phyloP scores from a whole-genome alignment of 2,329 filamentous ascomycete species.

The Lachnellula cervina region DNA sequence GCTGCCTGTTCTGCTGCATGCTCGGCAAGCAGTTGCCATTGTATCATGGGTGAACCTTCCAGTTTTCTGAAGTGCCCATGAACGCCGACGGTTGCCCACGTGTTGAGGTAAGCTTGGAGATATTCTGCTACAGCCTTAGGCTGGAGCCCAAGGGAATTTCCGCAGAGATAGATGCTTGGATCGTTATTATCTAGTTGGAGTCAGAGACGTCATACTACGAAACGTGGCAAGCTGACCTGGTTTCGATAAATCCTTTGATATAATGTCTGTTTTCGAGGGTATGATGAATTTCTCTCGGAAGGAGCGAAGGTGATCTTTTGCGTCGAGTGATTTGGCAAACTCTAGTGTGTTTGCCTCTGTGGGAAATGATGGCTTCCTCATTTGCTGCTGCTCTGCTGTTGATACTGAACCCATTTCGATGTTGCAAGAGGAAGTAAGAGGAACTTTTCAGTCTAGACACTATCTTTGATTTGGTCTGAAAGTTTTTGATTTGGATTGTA shows the following conservation, averaged over 20 bases:
- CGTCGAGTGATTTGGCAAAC: slow-evolving; percentile 52
- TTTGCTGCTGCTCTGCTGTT: slow-evolving; percentile 11
- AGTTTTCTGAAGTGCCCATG: slow-evolving; percentile 74
- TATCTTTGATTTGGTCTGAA: neutral
- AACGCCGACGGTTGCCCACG: slow-evolving; percentile 81
- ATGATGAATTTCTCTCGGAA: slow-evolving; percentile 71
- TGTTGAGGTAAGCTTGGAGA: slow-evolving; percentile 68
- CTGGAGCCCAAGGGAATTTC: slow-evolving; percentile 84
- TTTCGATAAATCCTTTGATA: slow-evolving; percentile 51
- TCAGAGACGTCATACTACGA: slow-evolving; percentile 14
- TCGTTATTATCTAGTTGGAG: slow-evolving; percentile 28
- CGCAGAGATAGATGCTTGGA: slow-evolving; percentile 73
- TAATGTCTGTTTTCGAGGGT: slow-evolving; percentile 68
- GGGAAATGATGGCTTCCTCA: slow-evolving; percentile 40
- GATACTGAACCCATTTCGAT: slow-evolving; percentile 26
- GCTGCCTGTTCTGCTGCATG: slow-evolving; percentile 65
- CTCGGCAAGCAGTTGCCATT: slow-evolving; percentile 77
- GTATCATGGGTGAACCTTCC: slow-evolving; percentile 59
- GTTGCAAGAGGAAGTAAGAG: neutral
- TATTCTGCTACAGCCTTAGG: slow-evolving; percentile 63
- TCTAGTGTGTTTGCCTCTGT: slow-evolving; percentile 41
- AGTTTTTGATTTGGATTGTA: too few relatives aligned
- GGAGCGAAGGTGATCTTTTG: slow-evolving; percentile 52
- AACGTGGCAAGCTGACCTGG: slow-evolving; percentile 23
- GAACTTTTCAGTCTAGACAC: neutral